These are phyloP conservation scores for Scutellaria minor DNA, from an alignment of 257 asterid species.

Conservation along the genomic window DNA sequence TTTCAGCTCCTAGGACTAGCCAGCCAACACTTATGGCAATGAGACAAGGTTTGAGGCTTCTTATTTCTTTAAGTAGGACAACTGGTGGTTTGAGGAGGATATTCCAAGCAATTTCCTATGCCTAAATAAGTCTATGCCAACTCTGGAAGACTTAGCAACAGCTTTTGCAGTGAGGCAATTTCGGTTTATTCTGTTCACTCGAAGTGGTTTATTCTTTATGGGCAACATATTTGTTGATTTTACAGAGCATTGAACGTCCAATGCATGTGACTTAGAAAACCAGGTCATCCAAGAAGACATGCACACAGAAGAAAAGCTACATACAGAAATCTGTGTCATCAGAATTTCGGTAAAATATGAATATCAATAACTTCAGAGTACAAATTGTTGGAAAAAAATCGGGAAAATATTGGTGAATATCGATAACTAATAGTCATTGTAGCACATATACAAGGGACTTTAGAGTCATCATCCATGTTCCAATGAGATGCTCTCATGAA, in stretches of 20 bases:
- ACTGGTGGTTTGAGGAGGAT: not conserved
- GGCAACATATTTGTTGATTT: too few relatives aligned
- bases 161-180: not conserved
- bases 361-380: too few relatives aligned
- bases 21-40: not conserved
- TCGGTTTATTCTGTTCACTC: too few relatives aligned
- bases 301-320: constrained; percentile 13
- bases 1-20: not conserved
- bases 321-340: not conserved
- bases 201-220: too few relatives aligned
- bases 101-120: not conserved
- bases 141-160: not conserved
- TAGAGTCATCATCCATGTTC: constrained; percentile 3
- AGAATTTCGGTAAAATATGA: too few relatives aligned
- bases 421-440: not conserved
- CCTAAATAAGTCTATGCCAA: not conserved
- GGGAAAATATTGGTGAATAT: too few relatives aligned
- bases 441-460: not conserved
- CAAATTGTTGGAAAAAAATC: too few relatives aligned
- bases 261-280: not conserved
- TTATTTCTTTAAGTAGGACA: not conserved
- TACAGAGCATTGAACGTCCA: too few relatives aligned
- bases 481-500: not conserved
- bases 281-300: not conserved
- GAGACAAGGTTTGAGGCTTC: not conserved